phyloP scores from a whole-genome alignment of 257 asterid species.

The Solanum habrochaites region DNA sequence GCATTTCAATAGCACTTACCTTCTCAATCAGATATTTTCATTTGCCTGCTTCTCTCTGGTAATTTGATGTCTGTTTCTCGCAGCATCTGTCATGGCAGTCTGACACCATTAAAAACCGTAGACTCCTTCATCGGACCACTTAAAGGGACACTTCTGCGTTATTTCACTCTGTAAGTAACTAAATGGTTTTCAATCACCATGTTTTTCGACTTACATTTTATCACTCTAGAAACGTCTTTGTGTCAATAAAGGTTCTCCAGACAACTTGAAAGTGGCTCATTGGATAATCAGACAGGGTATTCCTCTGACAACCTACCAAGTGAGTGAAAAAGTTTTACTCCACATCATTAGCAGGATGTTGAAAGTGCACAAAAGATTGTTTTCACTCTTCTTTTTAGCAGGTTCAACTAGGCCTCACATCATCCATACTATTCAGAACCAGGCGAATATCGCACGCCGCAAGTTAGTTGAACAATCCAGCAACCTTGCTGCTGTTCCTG shows the following conservation, averaged over 20 bases:
- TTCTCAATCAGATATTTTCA: neutral
- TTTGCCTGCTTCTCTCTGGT: neutral
- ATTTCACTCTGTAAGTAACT: slow-evolving; percentile 52
- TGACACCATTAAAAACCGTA: slow-evolving; percentile 26
- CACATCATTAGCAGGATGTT: neutral
- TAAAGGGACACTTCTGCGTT: slow-evolving; percentile 25
- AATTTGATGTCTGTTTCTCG: slow-evolving; percentile 5
- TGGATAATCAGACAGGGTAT: slow-evolving; percentile 16
- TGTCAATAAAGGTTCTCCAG: slow-evolving; percentile 15
- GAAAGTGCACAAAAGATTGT: neutral
- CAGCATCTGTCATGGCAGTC: slow-evolving; percentile 37
- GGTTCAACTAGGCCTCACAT: slow-evolving; percentile 26
- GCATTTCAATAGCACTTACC: neutral
- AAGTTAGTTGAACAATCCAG: slow-evolving; percentile 37
- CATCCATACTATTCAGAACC: slow-evolving; percentile 10
- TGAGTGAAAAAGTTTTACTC: slow-evolving; percentile 8
- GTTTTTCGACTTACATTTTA: slow-evolving; percentile 1
- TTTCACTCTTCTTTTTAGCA: slow-evolving; percentile 9
- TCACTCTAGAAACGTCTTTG: slow-evolving; percentile 9
- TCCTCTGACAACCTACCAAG: slow-evolving; percentile 29
- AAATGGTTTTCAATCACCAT: neutral
- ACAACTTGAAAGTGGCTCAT: slow-evolving; percentile 11
- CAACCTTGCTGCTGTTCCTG: slow-evolving; percentile 49
- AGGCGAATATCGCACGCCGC: slow-evolving; percentile 30
- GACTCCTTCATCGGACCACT: slow-evolving; percentile 18